Conservation (phyloP, 1,139 yeast species). For the Hansenula sp. region DNA sequence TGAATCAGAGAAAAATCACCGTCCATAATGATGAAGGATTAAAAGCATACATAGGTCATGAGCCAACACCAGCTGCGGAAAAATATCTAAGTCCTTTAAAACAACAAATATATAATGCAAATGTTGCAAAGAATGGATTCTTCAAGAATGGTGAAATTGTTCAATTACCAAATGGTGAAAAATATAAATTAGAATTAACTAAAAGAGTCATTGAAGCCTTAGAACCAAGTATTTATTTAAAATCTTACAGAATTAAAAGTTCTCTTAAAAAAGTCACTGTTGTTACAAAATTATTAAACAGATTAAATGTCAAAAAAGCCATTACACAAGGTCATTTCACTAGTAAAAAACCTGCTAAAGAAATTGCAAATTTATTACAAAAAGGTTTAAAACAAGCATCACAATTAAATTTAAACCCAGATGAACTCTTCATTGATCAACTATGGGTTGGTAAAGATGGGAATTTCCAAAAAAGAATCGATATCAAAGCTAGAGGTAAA, state of each 20-base stretch:
- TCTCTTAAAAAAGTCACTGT: conserved; percentile 86
- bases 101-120: conserved; percentile 54
- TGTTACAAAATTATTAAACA: conserved; percentile 68
- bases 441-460: conserved; percentile 96
- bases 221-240: conserved; percentile 79
- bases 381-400: conserved; percentile 70
- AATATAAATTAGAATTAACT: conserved; percentile 54
- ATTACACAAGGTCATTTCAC: conserved; percentile 91
- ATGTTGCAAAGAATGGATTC: conserved; percentile 66
- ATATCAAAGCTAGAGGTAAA: conserved; percentile 88
- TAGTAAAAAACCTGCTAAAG: conserved; percentile 74
- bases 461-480: conserved; percentile 63
- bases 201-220: conserved; percentile 67
- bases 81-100: conserved; percentile 68
- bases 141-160: conserved; percentile 62
- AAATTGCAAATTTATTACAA: conserved; percentile 70
- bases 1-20: conserved; percentile 20
- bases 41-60: conserved; percentile 37
- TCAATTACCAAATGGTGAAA: conserved; percentile 40
- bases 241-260: conserved; percentile 76
- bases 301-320: conserved; percentile 69
- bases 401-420: conserved; percentile 51
- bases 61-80: conserved; percentile 40
- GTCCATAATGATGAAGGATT: conserved; percentile 34
- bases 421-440: conserved; percentile 67